Evolutionary conservation across 805 yeast species (phyloP), one percentile per base, ranked within the genome.

Genomic region (Scheffersomyces lignosus): DNA sequence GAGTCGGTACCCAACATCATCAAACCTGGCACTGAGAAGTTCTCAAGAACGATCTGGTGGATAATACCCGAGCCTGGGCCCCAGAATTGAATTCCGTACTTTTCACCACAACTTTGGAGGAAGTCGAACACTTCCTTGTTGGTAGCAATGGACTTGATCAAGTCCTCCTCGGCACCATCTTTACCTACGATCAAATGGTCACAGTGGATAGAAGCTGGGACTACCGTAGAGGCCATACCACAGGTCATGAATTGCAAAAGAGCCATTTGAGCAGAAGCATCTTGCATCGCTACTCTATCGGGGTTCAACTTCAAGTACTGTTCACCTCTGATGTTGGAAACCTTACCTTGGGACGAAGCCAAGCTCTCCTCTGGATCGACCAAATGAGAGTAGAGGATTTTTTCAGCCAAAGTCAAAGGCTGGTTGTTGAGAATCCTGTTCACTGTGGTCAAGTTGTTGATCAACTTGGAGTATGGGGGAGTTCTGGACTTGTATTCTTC

Each of bases 261-360:
- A n/a, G 99, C 99, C 87, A 91, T 93, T 70, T 93, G 99, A 14
- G 99, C 99, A 22, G 96, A 87, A n/a, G 99, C 99, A 74, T 93
- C 99, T 73, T 93, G 99, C 95, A 95, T 91, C 18, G 99, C 99
- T 32, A 93, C 98, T 62, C 99, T 81, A 62, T 93, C 99, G 16
- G 99, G 99, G 61, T 86, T 80, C 54, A 93, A 77, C 72, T 93
- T 93, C 62, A 93, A 77, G 68, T 93, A 93, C 36, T 90, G 80
- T 33, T 81, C 72, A 50, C 99, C 99, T 68, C 99, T 80, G 45
- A 83, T 67, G 49, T 77, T 75, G 35, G 69, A 53, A 13, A 78
- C 58, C 37, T 70, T 64, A 8, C 78, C 74, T 13, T 73, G 69
- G 45, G 72, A 66, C 50, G 50, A 59, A 5, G 56, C 77, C 47